Percentiles rank a stretch among this genome's conserved stretches.
These are phyloP conservation scores for Penicillium desertorum DNA, from an alignment of 495 filamentous ascomycete species.

Conservation along the genomic window DNA sequence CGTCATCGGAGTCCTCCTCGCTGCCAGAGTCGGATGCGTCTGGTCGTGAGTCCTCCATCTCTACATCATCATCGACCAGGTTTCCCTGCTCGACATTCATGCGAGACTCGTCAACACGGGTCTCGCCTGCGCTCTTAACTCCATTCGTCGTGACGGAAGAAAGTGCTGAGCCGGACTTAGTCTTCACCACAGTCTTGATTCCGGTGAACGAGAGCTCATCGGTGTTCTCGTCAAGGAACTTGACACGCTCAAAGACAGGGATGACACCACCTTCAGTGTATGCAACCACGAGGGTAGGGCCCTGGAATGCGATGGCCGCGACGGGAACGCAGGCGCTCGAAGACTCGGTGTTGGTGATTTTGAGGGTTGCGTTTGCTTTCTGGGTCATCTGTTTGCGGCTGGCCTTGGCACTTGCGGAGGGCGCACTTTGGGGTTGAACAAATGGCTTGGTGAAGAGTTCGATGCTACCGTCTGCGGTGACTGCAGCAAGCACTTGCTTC, in stretches of 20 bases:
- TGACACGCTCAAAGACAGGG: constrained; percentile 54
- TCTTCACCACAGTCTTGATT: constrained; percentile 45
- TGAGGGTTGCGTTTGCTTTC: constrained; percentile 51
- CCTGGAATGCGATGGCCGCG: constrained; percentile 49
- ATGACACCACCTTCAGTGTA: constrained; percentile 58
- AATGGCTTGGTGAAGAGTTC: constrained; percentile 60
- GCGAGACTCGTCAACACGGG: constrained; percentile 70
- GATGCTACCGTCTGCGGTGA: constrained; percentile 55
- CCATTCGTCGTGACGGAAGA: constrained; percentile 53
- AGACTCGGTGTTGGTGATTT: constrained; percentile 49
- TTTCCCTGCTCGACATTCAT: constrained; percentile 59
- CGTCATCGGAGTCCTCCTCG: constrained; percentile 46
- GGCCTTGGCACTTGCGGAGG: constrained; percentile 43
- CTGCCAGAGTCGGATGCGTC: constrained; percentile 40
- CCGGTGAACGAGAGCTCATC: constrained; percentile 49
- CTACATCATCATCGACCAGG: constrained; percentile 43
- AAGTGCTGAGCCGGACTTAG: constrained; percentile 45
- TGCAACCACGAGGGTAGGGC: constrained; percentile 48
- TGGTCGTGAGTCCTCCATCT: constrained; percentile 52
- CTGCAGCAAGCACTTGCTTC: constrained; percentile 48
- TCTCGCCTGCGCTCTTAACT: constrained; percentile 58
- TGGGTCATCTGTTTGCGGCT: constrained; percentile 51
- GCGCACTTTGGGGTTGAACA: constrained; percentile 32
- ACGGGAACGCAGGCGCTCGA: constrained; percentile 44
- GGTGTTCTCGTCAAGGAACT: constrained; percentile 50